A percentile compares a stretch with the other conserved stretches of the same genome.
Conservation (phyloP, 1,284 basidiomycete genomes). For the Leccinum variabile region DNA sequence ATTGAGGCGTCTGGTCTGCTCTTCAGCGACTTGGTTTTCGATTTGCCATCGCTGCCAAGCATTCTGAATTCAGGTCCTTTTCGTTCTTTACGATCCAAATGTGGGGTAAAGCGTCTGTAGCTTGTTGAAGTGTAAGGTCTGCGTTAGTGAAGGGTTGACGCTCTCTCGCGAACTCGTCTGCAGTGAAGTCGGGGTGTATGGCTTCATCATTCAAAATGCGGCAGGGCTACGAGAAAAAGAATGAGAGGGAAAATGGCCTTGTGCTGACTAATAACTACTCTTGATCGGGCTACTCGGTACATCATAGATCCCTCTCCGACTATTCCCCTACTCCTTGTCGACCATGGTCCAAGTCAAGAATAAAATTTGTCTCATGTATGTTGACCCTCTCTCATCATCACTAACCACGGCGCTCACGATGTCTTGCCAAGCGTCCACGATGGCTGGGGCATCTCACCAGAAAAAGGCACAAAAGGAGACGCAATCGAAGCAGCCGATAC, state of each 20-base stretch:
- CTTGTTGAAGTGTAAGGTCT: too few species aligned
- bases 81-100: too few species aligned
- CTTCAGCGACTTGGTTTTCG: too few species aligned
- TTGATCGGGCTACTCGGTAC: too few species aligned
- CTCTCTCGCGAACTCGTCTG: background rate
- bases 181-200: background rate
- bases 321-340: background rate
- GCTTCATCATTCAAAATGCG: background rate
- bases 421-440: slow-evolving; percentile 74
- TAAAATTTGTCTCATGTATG: slow-evolving; percentile 88
- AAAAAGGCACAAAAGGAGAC: slow-evolving; percentile 75
- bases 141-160: background rate
- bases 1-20: background rate
- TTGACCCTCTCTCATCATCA: slow-evolving; percentile 9
- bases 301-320: too few species aligned
- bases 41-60: background rate
- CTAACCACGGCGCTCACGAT: slow-evolving; percentile 2
- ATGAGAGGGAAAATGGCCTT: background rate
- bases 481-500: slow-evolving; percentile 83
- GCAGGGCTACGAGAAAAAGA: background rate
- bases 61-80: background rate
- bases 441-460: slow-evolving; percentile 82
- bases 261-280: background rate
- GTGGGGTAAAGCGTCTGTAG: too few species aligned
- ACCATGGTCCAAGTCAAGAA: slow-evolving; percentile 62